phyloP scores from a whole-genome alignment of 495 filamentous ascomycete genomes.

The Venustampulla echinocandica region DNA sequence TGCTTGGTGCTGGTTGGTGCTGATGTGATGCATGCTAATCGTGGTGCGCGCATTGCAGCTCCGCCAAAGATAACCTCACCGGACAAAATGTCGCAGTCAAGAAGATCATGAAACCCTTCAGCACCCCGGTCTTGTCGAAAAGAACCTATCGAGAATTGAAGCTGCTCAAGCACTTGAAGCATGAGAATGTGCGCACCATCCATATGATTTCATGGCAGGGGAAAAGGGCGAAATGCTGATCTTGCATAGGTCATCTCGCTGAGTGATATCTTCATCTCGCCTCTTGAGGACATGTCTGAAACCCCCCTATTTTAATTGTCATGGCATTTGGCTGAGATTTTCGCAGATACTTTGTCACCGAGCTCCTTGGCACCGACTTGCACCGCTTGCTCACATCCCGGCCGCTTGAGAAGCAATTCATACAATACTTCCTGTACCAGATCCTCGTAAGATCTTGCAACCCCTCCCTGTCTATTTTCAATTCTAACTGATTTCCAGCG shows the following conservation, averaged over 20 bases:
- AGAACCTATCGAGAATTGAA: constrained; percentile 96
- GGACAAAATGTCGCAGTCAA: constrained; percentile 93
- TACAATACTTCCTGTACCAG: constrained; percentile 99
- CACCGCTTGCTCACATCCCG: constrained; percentile 91
- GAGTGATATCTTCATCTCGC: constrained; percentile 99
- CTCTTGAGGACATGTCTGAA: constrained; percentile 91
- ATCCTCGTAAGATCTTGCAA: constrained; percentile 63
- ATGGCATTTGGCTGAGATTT: constrained; percentile 22
- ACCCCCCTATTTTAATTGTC: background rate
- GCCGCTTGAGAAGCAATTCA: constrained; percentile 97
- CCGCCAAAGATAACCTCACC: constrained; percentile 94
- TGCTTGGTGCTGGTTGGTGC: no score
- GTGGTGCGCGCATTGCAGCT: constrained; percentile 45
- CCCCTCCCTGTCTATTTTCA: background rate
- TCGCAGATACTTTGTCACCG: constrained; percentile 89
- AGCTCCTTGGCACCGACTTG: constrained; percentile 92
- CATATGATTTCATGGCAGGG: constrained; percentile 6
- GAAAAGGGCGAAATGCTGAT: no score
- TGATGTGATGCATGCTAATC: background rate
- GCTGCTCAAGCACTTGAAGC: constrained; percentile 88
- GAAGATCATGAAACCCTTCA: constrained; percentile 99
- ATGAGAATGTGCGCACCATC: constrained; percentile 73
- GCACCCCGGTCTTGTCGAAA: constrained; percentile 94
- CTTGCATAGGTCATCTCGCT: constrained; percentile 97
- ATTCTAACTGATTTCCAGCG: constrained; percentile 51